Conservation (phyloP, 2,329 filamentous ascomycete species). For the Sphaceloma murrayae region DNA sequence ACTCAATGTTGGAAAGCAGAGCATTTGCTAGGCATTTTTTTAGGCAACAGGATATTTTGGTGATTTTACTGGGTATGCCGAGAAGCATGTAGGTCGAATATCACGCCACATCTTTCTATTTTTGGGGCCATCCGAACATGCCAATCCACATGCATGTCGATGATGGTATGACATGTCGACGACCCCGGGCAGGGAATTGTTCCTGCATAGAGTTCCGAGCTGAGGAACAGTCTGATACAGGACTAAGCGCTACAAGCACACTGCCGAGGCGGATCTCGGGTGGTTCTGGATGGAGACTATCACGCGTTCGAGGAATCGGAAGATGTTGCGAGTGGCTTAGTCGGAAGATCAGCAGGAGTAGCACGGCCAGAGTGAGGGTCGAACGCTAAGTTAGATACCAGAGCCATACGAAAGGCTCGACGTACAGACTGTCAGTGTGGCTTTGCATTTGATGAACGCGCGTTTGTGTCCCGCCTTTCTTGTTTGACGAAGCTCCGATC, state of each 20-base stretch:
- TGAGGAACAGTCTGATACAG: too few relatives aligned
- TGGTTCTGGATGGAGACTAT: not conserved
- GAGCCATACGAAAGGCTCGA: not conserved
- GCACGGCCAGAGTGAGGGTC: not conserved
- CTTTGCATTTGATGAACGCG: slow-evolving; percentile 14
- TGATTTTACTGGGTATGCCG: too few relatives aligned
- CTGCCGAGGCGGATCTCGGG: slow-evolving; percentile 1
- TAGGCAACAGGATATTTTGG: not conserved
- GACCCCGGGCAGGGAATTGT: too few relatives aligned
- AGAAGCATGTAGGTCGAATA: too few relatives aligned
- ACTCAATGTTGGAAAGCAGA: not conserved
- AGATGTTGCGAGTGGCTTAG: not conserved
- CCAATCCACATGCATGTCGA: too few relatives aligned
- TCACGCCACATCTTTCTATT: too few relatives aligned
- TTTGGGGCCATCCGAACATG: too few relatives aligned
- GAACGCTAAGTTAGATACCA: not conserved
- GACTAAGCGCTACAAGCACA: slow-evolving; percentile 8
- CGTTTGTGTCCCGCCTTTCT: slow-evolving; percentile 9
- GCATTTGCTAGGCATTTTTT: not conserved
- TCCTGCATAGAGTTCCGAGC: too few relatives aligned
- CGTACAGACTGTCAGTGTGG: not conserved
- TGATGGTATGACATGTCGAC: too few relatives aligned
- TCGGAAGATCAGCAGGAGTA: slow-evolving; percentile 11
- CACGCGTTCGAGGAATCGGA: not conserved
- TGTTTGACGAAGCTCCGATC: slow-evolving; percentile 1